Base-by-base conservation (phyloP, 202 grass and related monocot genomes). In the Carex arenaria region DNA sequence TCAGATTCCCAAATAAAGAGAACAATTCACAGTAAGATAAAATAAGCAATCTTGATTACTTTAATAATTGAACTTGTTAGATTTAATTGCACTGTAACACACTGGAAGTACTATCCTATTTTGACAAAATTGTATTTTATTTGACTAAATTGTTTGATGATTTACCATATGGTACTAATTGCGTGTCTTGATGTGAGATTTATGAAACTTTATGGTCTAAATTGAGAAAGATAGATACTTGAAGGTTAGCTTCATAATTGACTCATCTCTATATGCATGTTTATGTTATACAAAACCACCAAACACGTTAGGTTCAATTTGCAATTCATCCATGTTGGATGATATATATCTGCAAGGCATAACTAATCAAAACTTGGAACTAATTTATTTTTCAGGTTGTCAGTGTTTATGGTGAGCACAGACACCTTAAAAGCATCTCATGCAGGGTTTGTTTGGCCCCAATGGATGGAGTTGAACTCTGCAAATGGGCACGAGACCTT, bases 381-480 rank as follows among this genome's bases (percentile, higher is more conserved):
- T 38, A 78, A 78, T 38, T 19, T 55, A 6, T 36, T 75, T 76
- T 69, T 18, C 80, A 82, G 80, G 80, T 69, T 51, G 20, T 82
- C 61, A 5, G 31, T 80, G 78, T 80, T 80, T 62, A 80, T 80
- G 78, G 78, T 80, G 18, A 80, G 80, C 80, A 53, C 43, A 68
- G 80, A 82, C 54, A 57, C 47, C 80, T 82, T 53, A 82, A 51
- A 69, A 67, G 42, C 64, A 64, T 67, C 31, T 52, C 62, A 32
- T n/a, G 32, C 61, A 80, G 40, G 43, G 63, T 64, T 82, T 59
- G 30, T 66, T 55, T 67, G 43, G 80, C 80, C 64, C 80, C 80
- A 82, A 67, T 69, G 80, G 80, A 67, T 82, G 80, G 80, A 67
- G 80, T 45, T 45, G 8, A 52, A 49, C 28, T 82, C 60, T 67